Conservation (phyloP, 768 basidiomycete genomes). For the Boletales sp. region DNA sequence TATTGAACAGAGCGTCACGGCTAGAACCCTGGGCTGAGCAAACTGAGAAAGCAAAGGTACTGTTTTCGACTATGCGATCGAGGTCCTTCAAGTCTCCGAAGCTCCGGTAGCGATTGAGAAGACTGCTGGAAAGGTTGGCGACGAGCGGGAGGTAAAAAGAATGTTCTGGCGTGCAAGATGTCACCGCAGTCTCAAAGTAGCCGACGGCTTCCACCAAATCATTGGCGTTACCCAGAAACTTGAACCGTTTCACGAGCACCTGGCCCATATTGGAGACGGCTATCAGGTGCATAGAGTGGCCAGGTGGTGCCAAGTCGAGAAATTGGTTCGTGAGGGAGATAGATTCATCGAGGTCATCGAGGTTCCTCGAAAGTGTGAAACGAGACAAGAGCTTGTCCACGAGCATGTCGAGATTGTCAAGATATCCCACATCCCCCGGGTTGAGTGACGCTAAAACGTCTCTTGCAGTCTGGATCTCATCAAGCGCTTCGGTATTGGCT, state of each 20-base stretch:
- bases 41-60: constrained; percentile 4
- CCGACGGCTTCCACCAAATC: constrained; percentile 23
- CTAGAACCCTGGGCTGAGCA: constrained; percentile 4
- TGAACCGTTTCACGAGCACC: constrained; percentile 19
- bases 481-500: background rate
- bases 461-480: constrained; percentile 11
- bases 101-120: constrained; percentile 16
- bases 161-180: constrained; percentile 7
- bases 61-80: constrained; percentile 13
- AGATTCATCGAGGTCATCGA: constrained; percentile 24
- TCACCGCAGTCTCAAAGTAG: constrained; percentile 11
- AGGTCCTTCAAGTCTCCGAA: constrained; percentile 21
- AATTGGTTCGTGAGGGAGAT: constrained; percentile 14
- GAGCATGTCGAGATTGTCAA: constrained; percentile 7
- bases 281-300: constrained; percentile 12
- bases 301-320: constrained; percentile 20
- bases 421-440: constrained; percentile 6
- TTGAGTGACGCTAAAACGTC: constrained; percentile 6
- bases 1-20: constrained; percentile 22
- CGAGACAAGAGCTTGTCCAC: constrained; percentile 13
- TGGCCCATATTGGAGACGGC: constrained; percentile 18
- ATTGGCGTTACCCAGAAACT: constrained; percentile 10
- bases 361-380: constrained; percentile 20
- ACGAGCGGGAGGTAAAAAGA: constrained; percentile 14
- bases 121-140: constrained; percentile 14